phyloP scores from a whole-genome alignment of 2,329 filamentous ascomycete species.

The Fusarium illudens region DNA sequence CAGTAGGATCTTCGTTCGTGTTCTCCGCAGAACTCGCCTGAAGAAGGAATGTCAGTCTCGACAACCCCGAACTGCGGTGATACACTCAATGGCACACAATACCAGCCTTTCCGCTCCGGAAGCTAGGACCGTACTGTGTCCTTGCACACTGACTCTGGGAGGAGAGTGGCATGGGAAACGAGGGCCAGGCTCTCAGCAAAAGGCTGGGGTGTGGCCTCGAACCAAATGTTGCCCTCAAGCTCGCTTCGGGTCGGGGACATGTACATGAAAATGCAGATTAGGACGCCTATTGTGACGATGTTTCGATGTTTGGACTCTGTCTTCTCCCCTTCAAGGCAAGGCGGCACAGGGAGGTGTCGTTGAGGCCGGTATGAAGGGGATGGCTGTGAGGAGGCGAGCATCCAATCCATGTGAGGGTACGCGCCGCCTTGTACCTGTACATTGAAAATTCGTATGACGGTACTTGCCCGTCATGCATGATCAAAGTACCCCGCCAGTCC shows the following conservation, averaged over 20 bases:
- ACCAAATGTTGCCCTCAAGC: constrained; percentile 4
- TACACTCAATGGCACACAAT: constrained; percentile 28
- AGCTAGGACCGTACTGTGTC: constrained; percentile 30
- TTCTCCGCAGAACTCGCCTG: constrained; percentile 8
- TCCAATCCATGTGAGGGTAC: constrained; percentile 38
- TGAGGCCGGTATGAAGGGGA: constrained; percentile 6
- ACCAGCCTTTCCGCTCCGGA: constrained; percentile 20
- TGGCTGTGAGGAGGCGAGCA: constrained; percentile 25
- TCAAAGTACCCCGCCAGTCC: constrained; percentile 45
- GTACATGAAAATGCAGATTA: constrained; percentile 1
- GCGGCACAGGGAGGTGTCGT: constrained; percentile 11
- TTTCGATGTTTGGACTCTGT: constrained; percentile 15
- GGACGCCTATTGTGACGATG: constrained; percentile 8
- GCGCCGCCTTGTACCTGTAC: constrained; percentile 44
- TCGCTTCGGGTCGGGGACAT: constrained; percentile 3
- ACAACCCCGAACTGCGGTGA: constrained; percentile 21
- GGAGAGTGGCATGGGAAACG: constrained; percentile 17
- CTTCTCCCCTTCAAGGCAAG: constrained; percentile 11
- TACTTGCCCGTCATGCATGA: constrained; percentile 48
- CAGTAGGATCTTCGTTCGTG: constrained; percentile 23
- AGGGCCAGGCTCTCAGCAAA: constrained; percentile 3
- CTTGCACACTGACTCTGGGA: constrained; percentile 28
- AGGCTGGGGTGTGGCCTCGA: constrained; percentile 15
- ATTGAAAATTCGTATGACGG: constrained; percentile 47
- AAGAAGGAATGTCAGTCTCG: constrained; percentile 15